Conservation (phyloP, 148 eudicot genomes). For the Mesembryanthemum crystallinum region DNA sequence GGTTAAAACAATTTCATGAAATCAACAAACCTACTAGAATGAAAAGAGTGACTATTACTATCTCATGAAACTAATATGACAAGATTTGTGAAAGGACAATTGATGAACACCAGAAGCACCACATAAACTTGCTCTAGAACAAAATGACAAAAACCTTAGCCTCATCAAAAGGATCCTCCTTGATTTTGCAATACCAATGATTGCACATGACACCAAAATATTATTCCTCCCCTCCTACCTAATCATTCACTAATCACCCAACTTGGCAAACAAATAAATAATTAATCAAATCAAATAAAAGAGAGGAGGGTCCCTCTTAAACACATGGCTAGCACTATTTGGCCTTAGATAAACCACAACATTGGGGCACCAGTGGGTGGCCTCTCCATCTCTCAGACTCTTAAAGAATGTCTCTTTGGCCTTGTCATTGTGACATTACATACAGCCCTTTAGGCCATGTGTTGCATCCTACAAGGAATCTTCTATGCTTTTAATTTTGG, state of each 20-base stretch:
- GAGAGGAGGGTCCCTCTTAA: slow-evolving; percentile 1
- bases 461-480: slow-evolving; percentile 9
- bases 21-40: no score
- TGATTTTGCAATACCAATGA: slow-evolving; percentile 28
- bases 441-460: slow-evolving; percentile 20
- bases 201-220: slow-evolving; percentile 34
- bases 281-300: no score
- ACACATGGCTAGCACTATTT: slow-evolving; percentile 32
- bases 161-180: slow-evolving; percentile 14
- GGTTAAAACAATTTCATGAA: no score
- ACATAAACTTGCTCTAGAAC: neutral
- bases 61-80: no score
- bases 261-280: slow-evolving; percentile 14
- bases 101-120: neutral
- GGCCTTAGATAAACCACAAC: slow-evolving; percentile 18
- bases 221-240: slow-evolving; percentile 12
- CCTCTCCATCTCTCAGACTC: slow-evolving; percentile 8
- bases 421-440: slow-evolving; percentile 22
- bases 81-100: no score
- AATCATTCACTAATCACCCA: slow-evolving; percentile 29
- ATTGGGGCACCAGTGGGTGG: slow-evolving; percentile 8
- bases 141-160: slow-evolving; percentile 28
- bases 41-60: no score
- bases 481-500: no score
- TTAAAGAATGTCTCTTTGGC: slow-evolving; percentile 13